A percentile compares a stretch with the other conserved stretches of the same genome.
phyloP scores from a whole-genome alignment of 768 basidiomycete genomes.

The Phanerodontia chrysosporium region DNA sequence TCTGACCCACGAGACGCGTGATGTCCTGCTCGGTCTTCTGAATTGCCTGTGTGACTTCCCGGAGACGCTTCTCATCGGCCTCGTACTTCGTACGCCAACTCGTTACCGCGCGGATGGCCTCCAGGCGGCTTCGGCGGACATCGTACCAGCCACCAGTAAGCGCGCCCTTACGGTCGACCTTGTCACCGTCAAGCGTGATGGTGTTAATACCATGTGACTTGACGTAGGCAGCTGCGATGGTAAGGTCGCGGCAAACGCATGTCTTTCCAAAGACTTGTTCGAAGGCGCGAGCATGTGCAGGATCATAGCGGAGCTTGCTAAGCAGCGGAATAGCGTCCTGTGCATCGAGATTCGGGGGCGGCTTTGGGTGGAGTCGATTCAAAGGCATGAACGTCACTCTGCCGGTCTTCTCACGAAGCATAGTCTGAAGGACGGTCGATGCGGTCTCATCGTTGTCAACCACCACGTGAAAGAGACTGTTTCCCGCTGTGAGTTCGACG shows the following conservation, averaged over 20 bases:
- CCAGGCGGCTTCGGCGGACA: conserved; percentile 82
- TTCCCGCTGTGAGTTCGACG: conserved; percentile 92
- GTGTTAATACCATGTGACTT: conserved; percentile 94
- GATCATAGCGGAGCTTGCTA: conserved; percentile 76
- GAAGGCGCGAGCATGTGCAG: conserved; percentile 73
- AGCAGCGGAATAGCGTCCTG: conserved; percentile 80
- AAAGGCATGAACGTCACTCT: conserved; percentile 98
- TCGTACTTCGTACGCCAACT: conserved; percentile 73
- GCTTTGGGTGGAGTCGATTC: conserved; percentile 85
- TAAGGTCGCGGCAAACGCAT: conserved; percentile 90
- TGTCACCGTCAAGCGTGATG: conserved; percentile 96
- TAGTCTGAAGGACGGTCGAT: conserved; percentile 83
- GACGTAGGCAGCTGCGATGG: conserved; percentile 90
- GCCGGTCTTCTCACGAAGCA: conserved; percentile 91
- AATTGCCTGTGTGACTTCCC: conserved; percentile 73
- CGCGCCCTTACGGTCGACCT: conserved; percentile 93
- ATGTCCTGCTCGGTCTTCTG: conserved; percentile 80
- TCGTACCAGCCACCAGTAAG: conserved; percentile 97
- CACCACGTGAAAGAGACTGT: conserved; percentile 95
- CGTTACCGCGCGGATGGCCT: conserved; percentile 74
- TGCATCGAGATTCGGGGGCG: conserved; percentile 59
- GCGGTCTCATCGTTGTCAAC: conserved; percentile 97
- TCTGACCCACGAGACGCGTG: conserved; percentile 65
- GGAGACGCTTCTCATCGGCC: conserved; percentile 55
- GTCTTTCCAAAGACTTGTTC: conserved; percentile 98